Base-by-base conservation (phyloP, 1,284 basidiomycete species). In the Ustilago nuda region DNA sequence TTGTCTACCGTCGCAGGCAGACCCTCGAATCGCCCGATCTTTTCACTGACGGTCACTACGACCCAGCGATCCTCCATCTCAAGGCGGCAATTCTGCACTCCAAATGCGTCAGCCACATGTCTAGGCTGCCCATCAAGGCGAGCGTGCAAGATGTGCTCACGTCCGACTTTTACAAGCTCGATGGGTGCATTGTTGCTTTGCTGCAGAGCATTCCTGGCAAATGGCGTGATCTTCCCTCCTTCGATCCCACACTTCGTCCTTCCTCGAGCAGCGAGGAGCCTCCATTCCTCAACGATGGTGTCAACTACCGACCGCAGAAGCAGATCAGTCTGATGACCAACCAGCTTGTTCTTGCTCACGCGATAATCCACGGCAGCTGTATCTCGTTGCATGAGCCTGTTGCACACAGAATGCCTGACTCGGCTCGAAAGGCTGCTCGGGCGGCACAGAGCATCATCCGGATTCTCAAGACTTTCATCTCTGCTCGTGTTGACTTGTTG, bases 321-420 rank as follows among this genome's bases (percentile, higher is more conserved):
- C 70, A 71, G 72, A 68, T 72, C 58, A 65, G 63, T 36, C 39
- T 61, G n/a, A 76, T 68, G 79, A 81, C 67, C 15, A 66, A 63
- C 41, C 66, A 71, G 61, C 67, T 75, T 6, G 71, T 81, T 32
- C 39, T 75, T 46, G 74, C 76, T 17, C 71, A 79, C 32, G 66
- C 64, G 12, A 46, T 76, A 35, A 71, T 73, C 51, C 62, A 77
- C 57, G 68, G 72, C 56, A 66, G 64, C 52, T 72, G 51, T 45
- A 72, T 81, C 33, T 57, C 68, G 45, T 61, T 81, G 19, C 79
- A 81, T 61, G 76, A 78, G 50, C 79, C 79, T 12, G 66, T 81
- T 11, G 72, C 76, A 19, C 64, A 66, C 23, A 61, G 64, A 13
- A 55, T 74, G 43, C 46, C 61, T 8, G 72, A 78, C n/a, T 78